Base-by-base conservation (phyloP, 148 eudicot species). In the Fagopyrum homotropicum region DNA sequence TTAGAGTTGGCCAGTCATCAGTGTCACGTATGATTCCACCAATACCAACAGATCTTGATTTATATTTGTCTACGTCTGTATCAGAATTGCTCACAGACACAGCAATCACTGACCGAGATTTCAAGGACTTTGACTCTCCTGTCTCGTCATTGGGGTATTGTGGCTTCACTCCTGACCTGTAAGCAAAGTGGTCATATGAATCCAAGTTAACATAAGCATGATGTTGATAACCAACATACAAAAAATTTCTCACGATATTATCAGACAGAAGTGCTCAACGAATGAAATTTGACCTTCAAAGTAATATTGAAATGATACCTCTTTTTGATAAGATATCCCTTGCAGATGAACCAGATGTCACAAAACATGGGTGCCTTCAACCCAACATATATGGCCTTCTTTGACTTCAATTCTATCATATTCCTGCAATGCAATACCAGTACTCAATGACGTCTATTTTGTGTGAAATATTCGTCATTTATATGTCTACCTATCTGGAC, bases 331-430 rank as follows among this genome's bases (percentile, higher is more conserved):
- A 88, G 84, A 72, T 79, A 72, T 8, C 90, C 89, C 61, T 90
- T 92, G 85, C 98, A 96, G 47, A 89, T 75, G 76, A 96, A 92
- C 84, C 85, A 84, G 73, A 96, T 90, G 68, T 84, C 87, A 83
- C 99, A 96, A 83, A 80, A 87, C 74, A 45, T 59, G 51, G 98
- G 91, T 5, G 99, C 98, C 55, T 88, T 80, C 54, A 69, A n/a
- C 47, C 84, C 82, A 26, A 96, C 92, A 81, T 86, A 84, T 12
- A 82, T 88, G 78, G 99, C 98, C 86, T 90, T 92, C 82, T 78
- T 84, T 7, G 99, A 96, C 80, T 81, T 92, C n/a, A 85, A 91
- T 80, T 88, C 93, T 72, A 80, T 60, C 97, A 90, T 89, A 73
- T 81, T 90, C 88, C 99, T 96, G 82, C 79, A 82, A 78, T 64